phyloP scores from a whole-genome alignment of 169 alveolate genomes.

The Blepharisma undulans region DNA sequence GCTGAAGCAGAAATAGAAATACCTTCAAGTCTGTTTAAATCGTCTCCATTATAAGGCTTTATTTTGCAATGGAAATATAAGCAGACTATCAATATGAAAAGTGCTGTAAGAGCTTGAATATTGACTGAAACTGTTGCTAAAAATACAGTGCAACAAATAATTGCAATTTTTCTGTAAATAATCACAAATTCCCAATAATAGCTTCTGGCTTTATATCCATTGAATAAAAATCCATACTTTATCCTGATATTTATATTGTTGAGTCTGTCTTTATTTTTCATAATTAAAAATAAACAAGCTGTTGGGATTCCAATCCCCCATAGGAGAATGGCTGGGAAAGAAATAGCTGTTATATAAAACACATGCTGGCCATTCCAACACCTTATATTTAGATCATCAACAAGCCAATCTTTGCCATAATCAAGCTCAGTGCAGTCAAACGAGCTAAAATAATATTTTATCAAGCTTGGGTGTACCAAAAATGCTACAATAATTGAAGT shows the following conservation, averaged over 20 bases:
- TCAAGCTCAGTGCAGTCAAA: conserved; percentile 20
- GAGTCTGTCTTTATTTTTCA: neutral
- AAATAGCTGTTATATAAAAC: conserved; percentile 18
- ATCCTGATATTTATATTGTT: conserved; percentile 21
- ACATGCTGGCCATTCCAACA: conserved; percentile 40
- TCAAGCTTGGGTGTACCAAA: conserved; percentile 57
- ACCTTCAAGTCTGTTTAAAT: conserved; percentile 23
- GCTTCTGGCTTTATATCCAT: conserved; percentile 46
- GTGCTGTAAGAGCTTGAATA: conserved; percentile 47
- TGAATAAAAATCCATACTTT: conserved; percentile 49
- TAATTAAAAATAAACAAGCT: conserved; percentile 22
- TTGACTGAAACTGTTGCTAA: conserved; percentile 8
- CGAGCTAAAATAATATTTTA: conserved; percentile 25
- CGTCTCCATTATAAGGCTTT: conserved; percentile 41
- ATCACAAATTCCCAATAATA: conserved; percentile 64
- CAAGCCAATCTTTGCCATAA: conserved; percentile 40
- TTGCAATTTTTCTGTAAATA: conserved; percentile 51
- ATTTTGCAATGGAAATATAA: conserved; percentile 34
- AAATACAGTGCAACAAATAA: conserved; percentile 43
- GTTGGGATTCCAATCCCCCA: conserved; percentile 69
- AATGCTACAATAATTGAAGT: conserved; percentile 49
- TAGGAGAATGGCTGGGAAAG: conserved; percentile 49
- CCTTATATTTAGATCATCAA: neutral
- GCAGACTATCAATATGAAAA: conserved; percentile 38
- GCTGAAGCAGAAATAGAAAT: neutral